Evolutionary conservation across 129 eudicot species (phyloP).

Genomic region (Lactuca saligna): DNA sequence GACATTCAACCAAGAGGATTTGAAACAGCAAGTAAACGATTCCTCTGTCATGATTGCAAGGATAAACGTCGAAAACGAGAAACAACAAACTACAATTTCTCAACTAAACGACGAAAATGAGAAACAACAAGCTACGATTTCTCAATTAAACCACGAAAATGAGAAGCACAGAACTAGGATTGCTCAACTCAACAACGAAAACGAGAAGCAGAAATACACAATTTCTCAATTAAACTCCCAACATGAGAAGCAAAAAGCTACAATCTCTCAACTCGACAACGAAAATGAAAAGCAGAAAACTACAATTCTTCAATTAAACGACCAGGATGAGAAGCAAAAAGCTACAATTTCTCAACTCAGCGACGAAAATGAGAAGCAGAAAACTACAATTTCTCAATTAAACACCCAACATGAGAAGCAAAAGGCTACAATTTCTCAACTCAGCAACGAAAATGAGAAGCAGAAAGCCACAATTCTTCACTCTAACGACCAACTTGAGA

Average conservation of each 20-base stretch:
- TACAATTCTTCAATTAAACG: neutral
- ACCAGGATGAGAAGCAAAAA: neutral
- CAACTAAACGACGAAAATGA: too few species aligned
- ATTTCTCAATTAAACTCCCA: conserved; percentile 8
- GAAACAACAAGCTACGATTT: neutral
- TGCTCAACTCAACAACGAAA: conserved; percentile 22
- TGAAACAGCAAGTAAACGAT: conserved; percentile 22
- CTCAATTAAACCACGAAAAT: neutral
- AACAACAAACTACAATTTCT: neutral
- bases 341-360: neutral
- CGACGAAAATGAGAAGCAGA: conserved; percentile 38
- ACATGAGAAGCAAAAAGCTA: neutral
- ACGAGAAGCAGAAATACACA: conserved; percentile 34
- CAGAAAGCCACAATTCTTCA: conserved; percentile 29
- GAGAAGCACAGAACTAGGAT: neutral
- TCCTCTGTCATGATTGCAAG: conserved; percentile 33
- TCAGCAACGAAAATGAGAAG: conserved; percentile 34
- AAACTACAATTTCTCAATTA: conserved; percentile 26
- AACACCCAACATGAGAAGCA: neutral
- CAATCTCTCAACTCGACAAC: too few species aligned
- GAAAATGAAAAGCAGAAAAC: too few species aligned
- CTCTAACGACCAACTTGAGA: neutral
- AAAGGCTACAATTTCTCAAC: neutral
- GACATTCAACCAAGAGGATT: conserved; percentile 22
- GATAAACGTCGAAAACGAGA: conserved; percentile 24